Percentiles rank a stretch among this genome's conserved stretches.
Conservation (phyloP, 352 stramenopile genomes). For the Pythium phragmitis region DNA sequence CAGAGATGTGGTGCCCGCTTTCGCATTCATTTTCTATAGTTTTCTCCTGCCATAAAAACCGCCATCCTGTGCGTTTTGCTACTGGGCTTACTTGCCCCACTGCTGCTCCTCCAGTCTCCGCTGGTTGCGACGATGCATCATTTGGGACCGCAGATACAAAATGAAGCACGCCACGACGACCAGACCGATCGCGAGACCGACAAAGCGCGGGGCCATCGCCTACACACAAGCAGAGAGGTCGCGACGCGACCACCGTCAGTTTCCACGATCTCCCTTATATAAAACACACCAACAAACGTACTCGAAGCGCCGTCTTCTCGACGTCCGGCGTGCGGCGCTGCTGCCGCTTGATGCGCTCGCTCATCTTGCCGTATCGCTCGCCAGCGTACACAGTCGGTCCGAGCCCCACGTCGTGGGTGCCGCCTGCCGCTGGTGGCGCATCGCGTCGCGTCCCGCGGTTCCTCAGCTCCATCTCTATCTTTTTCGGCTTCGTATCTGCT, state of each 20-base stretch:
- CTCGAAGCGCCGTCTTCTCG: conserved; percentile 35
- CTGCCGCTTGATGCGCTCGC: conserved; percentile 77
- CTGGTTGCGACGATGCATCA: conserved; percentile 29
- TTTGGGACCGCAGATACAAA: conserved; percentile 59
- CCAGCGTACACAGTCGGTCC: conserved; percentile 81
- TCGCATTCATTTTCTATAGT: conserved; percentile 7
- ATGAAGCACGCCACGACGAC: conserved; percentile 49
- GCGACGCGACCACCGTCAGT: not conserved
- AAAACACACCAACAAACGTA: conserved; percentile 21
- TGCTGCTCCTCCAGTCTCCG: conserved; percentile 8
- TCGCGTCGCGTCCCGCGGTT: conserved; percentile 44
- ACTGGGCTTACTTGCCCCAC: not conserved
- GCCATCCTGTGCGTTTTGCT: not conserved
- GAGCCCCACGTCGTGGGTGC: conserved; percentile 49
- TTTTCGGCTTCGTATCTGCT: not conserved
- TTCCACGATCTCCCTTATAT: not conserved
- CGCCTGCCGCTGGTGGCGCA: conserved; percentile 18
- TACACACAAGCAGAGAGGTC: conserved; percentile 19
- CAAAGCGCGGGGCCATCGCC: conserved; percentile 60
- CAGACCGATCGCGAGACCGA: conserved; percentile 59
- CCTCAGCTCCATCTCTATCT: conserved; percentile 54
- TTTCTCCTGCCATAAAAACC: not conserved
- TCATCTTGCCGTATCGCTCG: conserved; percentile 84
- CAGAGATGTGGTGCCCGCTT: not conserved
- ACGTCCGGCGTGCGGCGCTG: conserved; percentile 47